Evolutionary conservation across 805 yeast species (phyloP), one percentile per base, ranked within the genome.

Genomic region (Metschnikowia arizonensis): DNA sequence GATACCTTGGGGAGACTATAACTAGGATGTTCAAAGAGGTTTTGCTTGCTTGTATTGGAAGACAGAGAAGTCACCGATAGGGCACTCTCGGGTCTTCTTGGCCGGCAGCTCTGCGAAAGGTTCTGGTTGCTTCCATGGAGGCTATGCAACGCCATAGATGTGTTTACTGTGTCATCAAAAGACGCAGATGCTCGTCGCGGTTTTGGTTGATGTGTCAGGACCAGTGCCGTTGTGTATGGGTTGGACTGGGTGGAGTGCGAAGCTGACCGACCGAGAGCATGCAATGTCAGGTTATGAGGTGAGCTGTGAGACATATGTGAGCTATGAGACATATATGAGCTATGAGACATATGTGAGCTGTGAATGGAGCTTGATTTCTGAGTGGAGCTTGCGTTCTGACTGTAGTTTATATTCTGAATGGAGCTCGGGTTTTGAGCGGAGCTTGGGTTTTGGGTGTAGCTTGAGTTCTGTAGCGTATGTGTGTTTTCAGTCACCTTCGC

Each of bases 31-130:
- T 54, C 58, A 18, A 54, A 39, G 9, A 46, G 31, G 28, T 53
- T 53, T 17, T 47, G 50, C 29, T 46, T 49, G 41, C 52, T 49
- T 9, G 57, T 51, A 28, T 52, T 59, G 33, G 73, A 68, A 6
- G 71, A 63, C 41, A 63, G 66, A 1, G 73, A 69, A 6, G 72
- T 58, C 4, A 68, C 54, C 6, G 74, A 69, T 44, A 69, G 48
- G 17, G 65, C 73, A 45, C 73, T 66, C 48, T 69, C 72, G 3
- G 76, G 73, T 25, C 75, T 45, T 33, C 59, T 54, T 2, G 69
- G 69, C 18, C 69, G 58, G 37, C 55, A 51, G 29, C 8, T 21
- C 38, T 34, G 38, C n/a, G 29, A 14, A 18, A 46, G 18, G 49
- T 39, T 26, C 39, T 45, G 31, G 44, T 14, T 34, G 29, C 28